Evolutionary conservation across 2,329 filamentous ascomycete species (phyloP), one percentile per base, ranked within the genome.

Genomic region (Nigrospora osmanthi): DNA sequence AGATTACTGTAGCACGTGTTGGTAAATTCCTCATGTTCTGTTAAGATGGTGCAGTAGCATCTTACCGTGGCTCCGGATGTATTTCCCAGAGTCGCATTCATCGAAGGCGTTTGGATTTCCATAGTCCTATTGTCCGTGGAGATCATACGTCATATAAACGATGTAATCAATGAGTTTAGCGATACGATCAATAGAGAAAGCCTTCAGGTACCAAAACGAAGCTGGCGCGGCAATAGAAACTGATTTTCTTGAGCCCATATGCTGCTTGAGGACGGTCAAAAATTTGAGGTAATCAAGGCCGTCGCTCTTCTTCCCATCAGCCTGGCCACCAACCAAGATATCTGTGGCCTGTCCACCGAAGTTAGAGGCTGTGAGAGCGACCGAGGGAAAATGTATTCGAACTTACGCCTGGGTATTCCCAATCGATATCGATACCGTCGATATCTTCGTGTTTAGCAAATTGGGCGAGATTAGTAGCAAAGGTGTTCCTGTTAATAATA

Each of bases 261-360:
- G 43, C 1, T 50, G 35, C 23, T 49, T 52, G 6, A 66, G 49
- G 3, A 54, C 35, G 13, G 45, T 50, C 3, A 69, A 51, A 43
- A 66, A 64, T 7, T 46, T 28, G 3, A 62, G 50, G 45, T 69
- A 71, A 41, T 66, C 62, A 3, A 47, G 12, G 6, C 61, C 55
- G 23, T 68, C 63, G 1, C 48, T 50, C 2, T 42, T 16, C 9
- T 45, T 16, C 32, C 42, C 49, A 12, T 47, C 7, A 0, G 56
- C 57, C 11, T 55, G 54, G 2, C 51, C 58, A 7, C 23, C 10
- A 28, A 28, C 9, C 9, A 10, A 28, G 23, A 28, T 28, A 28
- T 28, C 23, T 10, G 23, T 2, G 23, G 23, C 23, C 9, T 28
- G 9, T 28, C 9, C 9, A 28, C 9, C 10, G 2, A 28, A 6